Evolutionary conservation across 177 flowering plant genomes (phyloP), one percentile per base, ranked within the genome.

Genomic region (Telopea speciosissima): DNA sequence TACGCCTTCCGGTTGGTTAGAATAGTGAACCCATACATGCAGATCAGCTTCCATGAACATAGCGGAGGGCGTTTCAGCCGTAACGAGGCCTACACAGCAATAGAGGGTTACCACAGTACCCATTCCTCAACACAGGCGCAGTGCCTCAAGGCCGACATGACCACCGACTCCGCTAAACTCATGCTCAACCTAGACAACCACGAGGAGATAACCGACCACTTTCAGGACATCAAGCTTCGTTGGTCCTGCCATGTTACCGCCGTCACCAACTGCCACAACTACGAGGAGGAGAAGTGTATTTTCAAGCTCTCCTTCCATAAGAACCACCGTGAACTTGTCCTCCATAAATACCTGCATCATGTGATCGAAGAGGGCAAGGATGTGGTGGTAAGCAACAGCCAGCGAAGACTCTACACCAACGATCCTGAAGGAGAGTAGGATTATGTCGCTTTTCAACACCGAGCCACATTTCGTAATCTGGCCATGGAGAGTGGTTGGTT

Each of bases 381-480:
- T 3, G 68, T 87, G 25, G 70, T 24, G 22, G 73, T 73, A 36
- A 65, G 70, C n/a, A 87, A 81, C 58, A 71, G 93, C 74, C 83
- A 81, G 78, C 26, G 87, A 44, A 84, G 75, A 85, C 86, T 90
- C 14, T 87, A 72, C 73, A 83, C 89, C 17, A 89, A 90, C 77
- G 78, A 70, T 42, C 60, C 66, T 13, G 71, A 58, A 14, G n/a
- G n/a, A 10, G 9, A 6, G 23, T 90, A 93, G 96, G 84, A 78
- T 74, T 86, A 86, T 75, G 86, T 82, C 0, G 79, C 74, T 65
- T 91, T 88, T 24, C 82, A 87, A 63, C 96, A 87, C 66, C 91
- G 91, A 0, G 87, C 88, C 0, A 76, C 75, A 0, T 90, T 90
- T 31, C 70, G 76, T 4, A 84, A 89, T 0, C 68, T 88, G 14